phyloP scores from a whole-genome alignment of 208 protist species.

The Tritrichomonas musculus region DNA sequence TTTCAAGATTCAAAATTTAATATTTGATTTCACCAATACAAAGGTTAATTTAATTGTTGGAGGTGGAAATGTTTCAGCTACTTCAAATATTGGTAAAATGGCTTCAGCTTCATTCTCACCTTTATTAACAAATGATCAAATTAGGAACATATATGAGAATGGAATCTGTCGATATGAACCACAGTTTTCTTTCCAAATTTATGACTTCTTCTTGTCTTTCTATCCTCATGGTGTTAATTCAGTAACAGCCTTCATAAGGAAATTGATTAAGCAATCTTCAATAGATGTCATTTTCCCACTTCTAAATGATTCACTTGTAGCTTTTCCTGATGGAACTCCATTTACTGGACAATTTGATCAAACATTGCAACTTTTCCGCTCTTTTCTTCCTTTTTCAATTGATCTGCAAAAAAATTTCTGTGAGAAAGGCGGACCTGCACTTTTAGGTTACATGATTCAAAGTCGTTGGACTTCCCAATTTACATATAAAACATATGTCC shows the following conservation, averaged over 20 bases:
- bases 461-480: background rate
- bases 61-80: background rate
- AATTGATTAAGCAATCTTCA: background rate
- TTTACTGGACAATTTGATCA: background rate
- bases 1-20: background rate
- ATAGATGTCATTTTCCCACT: background rate
- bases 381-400: background rate
- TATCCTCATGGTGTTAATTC: background rate
- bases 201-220: background rate
- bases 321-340: background rate
- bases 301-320: background rate
- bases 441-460: background rate
- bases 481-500: background rate
- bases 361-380: background rate
- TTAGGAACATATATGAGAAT: background rate
- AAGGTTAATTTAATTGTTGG: background rate
- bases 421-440: background rate
- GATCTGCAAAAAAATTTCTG: background rate
- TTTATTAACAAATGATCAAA: background rate
- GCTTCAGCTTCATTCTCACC: background rate
- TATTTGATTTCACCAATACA: background rate
- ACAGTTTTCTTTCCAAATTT: background rate
- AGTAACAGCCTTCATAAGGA: background rate
- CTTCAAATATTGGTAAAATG: background rate
- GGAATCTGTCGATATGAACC: background rate